These are phyloP conservation scores for Pseudogymnoascus sp. DNA, from an alignment of 2,329 filamentous ascomycete species.

Conservation along the genomic window DNA sequence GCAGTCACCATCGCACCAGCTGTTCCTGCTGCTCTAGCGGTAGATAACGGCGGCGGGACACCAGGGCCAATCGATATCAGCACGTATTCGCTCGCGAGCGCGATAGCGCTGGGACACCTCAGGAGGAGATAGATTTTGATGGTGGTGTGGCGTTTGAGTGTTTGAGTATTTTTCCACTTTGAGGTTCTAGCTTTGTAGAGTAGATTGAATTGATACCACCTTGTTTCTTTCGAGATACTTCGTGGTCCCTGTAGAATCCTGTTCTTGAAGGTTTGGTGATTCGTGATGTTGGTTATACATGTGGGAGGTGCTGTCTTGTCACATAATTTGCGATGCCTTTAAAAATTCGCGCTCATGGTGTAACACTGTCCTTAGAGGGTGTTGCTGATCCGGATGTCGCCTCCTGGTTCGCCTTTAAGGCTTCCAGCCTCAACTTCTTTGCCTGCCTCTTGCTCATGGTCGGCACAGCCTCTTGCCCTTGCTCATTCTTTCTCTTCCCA, in stretches of 20 bases:
- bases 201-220: slow-evolving; percentile 6
- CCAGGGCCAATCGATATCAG: slow-evolving; percentile 20
- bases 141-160: slow-evolving; percentile 9
- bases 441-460: slow-evolving; percentile 45
- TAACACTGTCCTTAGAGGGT: background rate
- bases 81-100: slow-evolving; percentile 23
- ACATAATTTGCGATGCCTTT: background rate
- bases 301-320: too few species aligned
- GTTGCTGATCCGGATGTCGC: slow-evolving; percentile 1
- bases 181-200: slow-evolving; percentile 5
- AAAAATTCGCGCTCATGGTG: background rate
- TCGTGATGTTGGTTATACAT: background rate
- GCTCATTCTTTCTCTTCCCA: slow-evolving; percentile 36
- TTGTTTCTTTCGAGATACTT: background rate
- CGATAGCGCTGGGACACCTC: slow-evolving; percentile 23
- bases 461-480: slow-evolving; percentile 17
- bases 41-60: slow-evolving; percentile 2
- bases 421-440: slow-evolving; percentile 48
- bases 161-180: slow-evolving; percentile 6
- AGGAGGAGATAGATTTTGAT: slow-evolving; percentile 9
- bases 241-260: background rate
- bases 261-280: background rate
- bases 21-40: slow-evolving; percentile 10
- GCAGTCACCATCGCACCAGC: slow-evolving; percentile 7
- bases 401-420: slow-evolving; percentile 29